Conservation (phyloP, 73 alveolate genomes). For the Paramecium sexaurelia region DNA sequence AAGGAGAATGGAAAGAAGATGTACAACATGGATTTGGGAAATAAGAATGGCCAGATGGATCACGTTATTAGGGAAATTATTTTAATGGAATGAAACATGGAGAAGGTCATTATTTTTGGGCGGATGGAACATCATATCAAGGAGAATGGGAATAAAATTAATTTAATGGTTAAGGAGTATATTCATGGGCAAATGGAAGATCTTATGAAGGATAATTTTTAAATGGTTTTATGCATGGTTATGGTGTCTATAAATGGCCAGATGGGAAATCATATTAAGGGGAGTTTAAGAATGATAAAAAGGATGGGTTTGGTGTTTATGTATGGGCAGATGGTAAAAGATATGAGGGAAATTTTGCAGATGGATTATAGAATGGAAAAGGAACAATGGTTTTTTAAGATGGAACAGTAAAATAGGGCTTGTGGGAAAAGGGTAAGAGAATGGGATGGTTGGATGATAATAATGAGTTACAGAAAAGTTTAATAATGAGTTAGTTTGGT, state of each 20-base stretch:
- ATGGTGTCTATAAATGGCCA: conserved; percentile 78
- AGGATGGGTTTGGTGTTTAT: conserved; percentile 72
- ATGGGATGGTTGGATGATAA: conserved; percentile 70
- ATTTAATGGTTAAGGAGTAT: conserved; percentile 76
- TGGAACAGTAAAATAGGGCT: conserved; percentile 42
- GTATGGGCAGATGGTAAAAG: conserved; percentile 77
- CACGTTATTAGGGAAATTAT: conserved; percentile 69
- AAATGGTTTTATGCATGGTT: conserved; percentile 80
- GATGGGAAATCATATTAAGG: conserved; percentile 82
- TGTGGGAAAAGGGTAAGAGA: conserved; percentile 69
- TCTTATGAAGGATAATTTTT: conserved; percentile 73
- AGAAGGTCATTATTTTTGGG: conserved; percentile 77
- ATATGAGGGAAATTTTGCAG: conserved; percentile 82
- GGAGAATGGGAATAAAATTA: conserved; percentile 78
- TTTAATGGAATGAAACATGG: conserved; percentile 78
- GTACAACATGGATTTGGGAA: conserved; percentile 78
- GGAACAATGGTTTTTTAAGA: conserved; percentile 44
- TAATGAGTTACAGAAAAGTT: neutral
- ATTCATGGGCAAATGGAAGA: conserved; percentile 77
- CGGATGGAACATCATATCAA: conserved; percentile 76
- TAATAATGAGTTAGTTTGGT: neutral
- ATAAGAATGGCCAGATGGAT: conserved; percentile 75
- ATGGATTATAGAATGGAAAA: conserved; percentile 83
- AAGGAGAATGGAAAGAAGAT: conserved; percentile 79
- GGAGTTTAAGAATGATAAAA: conserved; percentile 73